phyloP scores from a whole-genome alignment of 2,329 filamentous ascomycete genomes.

The Ilyonectria sp. region DNA sequence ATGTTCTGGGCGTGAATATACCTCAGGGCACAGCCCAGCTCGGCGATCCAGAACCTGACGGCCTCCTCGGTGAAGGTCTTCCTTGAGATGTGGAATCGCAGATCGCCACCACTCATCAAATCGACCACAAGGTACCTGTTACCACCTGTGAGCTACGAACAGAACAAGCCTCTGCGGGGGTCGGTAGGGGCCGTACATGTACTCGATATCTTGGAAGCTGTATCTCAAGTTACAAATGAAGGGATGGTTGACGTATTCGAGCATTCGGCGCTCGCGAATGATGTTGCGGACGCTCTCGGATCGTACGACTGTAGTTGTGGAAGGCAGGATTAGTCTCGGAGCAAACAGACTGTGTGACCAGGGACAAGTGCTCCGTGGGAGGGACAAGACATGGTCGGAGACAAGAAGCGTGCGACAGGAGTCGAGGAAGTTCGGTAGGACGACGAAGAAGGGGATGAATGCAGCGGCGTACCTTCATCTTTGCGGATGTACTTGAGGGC shows the following conservation, averaged over 20 bases:
- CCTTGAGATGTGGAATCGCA: conserved; percentile 97
- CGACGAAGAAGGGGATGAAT: conserved; percentile 1
- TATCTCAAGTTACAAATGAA: conserved; percentile 99
- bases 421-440: conserved; percentile 17
- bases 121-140: conserved; percentile 95
- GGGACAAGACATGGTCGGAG: conserved; percentile 2
- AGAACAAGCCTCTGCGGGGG: not conserved
- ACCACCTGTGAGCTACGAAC: conserved; percentile 37
- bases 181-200: conserved; percentile 78
- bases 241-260: conserved; percentile 97
- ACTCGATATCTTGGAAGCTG: conserved; percentile 99
- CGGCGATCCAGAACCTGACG: conserved; percentile 96
- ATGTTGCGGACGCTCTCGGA: conserved; percentile 99
- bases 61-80: conserved; percentile 99
- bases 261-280: conserved; percentile 96
- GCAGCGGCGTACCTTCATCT: conserved; percentile 84
- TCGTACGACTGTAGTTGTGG: conserved; percentile 80
- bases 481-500: conserved; percentile 98
- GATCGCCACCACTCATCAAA: conserved; percentile 96
- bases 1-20: conserved; percentile 91
- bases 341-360: conserved; percentile 19
- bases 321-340: conserved; percentile 42
- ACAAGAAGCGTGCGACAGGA: conserved; percentile 4
- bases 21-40: conserved; percentile 90
- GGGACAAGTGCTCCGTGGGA: not conserved